These are phyloP conservation scores for Nectriaceae sp. DNA, from an alignment of 2,329 filamentous ascomycete genomes.

Conservation along the genomic window DNA sequence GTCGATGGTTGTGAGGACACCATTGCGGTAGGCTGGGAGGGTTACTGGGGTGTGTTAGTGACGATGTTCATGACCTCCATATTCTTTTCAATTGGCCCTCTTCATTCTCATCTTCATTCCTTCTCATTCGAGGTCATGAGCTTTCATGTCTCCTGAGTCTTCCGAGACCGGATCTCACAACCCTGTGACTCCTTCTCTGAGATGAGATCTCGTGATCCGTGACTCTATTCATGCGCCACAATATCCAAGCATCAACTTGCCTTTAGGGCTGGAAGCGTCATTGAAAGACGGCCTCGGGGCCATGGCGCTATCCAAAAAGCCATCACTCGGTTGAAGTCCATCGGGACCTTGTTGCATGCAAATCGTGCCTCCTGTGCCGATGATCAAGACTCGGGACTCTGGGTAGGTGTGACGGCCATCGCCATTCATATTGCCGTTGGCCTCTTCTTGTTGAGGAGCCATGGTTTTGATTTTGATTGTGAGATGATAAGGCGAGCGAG, in stretches of 20 bases:
- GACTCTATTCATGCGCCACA: no score
- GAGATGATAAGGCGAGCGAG: neutral
- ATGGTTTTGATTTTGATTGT: neutral
- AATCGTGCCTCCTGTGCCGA: constrained; percentile 89
- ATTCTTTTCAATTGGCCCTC: no score
- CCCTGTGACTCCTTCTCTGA: no score
- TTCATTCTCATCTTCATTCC: no score
- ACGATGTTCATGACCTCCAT: neutral
- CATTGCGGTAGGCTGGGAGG: constrained; percentile 54
- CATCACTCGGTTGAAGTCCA: constrained; percentile 77
- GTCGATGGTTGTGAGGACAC: constrained; percentile 54
- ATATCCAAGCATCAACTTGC: constrained; percentile 20
- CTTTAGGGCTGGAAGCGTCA: constrained; percentile 49
- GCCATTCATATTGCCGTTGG: constrained; percentile 1
- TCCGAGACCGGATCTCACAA: no score
- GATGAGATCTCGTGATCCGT: no score
- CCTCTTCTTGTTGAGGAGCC: neutral
- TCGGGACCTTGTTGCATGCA: constrained; percentile 85
- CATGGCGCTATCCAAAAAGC: constrained; percentile 82
- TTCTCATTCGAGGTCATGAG: no score
- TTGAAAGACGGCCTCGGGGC: constrained; percentile 84
- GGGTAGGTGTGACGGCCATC: constrained; percentile 44
- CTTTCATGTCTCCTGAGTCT: no score
- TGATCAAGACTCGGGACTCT: constrained; percentile 82
- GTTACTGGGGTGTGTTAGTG: constrained; percentile 37